Base-by-base conservation (phyloP, 129 eudicot species). In the Kitagawia praeruptora region DNA sequence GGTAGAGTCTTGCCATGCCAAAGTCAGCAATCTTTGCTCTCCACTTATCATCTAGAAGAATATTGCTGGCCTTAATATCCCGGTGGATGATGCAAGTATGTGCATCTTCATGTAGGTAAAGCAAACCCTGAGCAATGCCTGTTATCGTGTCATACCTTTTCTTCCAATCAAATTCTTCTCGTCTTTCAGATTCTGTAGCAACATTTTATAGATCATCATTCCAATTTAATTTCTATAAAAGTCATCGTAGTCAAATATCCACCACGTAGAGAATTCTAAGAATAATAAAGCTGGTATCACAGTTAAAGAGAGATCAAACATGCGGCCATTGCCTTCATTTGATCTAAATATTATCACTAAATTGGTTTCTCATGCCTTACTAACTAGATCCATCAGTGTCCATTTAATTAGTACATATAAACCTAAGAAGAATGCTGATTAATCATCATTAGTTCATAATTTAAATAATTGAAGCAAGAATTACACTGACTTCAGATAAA, bases 21-120 rank as follows among this genome's bases (percentile, higher is more conserved):
- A 93, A 93, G 84, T 93, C 98, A n/a, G 94, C 96, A 78, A 93
- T 91, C 58, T 93, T 93, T 47, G 98, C 96, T 49, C 85, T 82
- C 96, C 96, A 93, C 75, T 91, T 89, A 48, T 89, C 91, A 31
- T 91, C 98, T 64, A 93, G 86, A 40, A 93, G 83, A 75, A 93
- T 85, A 63, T 93, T 93, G 83, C 98, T 89, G 42, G 96, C 96
- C 77, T 93, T 93, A 73, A 93, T 91, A 77, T 93, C 98, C 73
- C 98, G 91, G 77, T 93, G 98, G 74, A 90, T 91, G 40, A 93
- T 93, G 85, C 90, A 79, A 82, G 80, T 79, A 23, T 83, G 94
- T 47, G 96, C 81, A 19, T 89, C 94, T 48, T 93, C 98, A n/a
- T 93, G 98, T 75, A 93, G 96, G 85, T 91, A 93, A 70, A 82